Evolutionary conservation across 2,329 filamentous ascomycete genomes (phyloP), one percentile per base, ranked within the genome.

Genomic region (Venturia oleaginea): DNA sequence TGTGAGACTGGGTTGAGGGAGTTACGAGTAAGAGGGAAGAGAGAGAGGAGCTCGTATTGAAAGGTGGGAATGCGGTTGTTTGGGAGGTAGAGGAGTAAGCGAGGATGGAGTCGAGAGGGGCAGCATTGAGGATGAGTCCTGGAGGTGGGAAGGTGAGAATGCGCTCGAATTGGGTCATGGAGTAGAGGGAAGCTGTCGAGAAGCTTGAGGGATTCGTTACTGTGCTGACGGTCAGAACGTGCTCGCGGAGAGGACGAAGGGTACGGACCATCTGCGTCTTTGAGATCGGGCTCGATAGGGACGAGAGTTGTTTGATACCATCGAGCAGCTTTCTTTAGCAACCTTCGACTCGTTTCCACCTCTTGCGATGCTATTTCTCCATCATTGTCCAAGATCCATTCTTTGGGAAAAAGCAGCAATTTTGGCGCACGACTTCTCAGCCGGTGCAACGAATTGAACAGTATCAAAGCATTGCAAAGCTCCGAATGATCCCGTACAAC

Each of bases 391-490:
- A 69, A 68, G 46, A 76, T 66, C 75, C 75, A 76, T 4, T 54
- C 24, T 42, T 70, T 72, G 5, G 79, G 79, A 66, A 82, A 81
- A 66, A 81, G 66, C 38, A 82, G 68, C 5, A 81, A 70, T 60
- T 74, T 72, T 65, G 73, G 74, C 6, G 79, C 79, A 0, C 79
- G 79, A 63, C 76, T 79, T 68, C 75, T 78, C 68, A 77, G 72
- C 43, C 72, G 69, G 57, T 80, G 75, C 46, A 82, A 66, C 42
- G 80, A 79, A 2, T 75, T 76, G 48, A 81, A 75, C 40, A 81
- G 71, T 78, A 81, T 81, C 62, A 82, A 75, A 0, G 79, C 77
- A 51, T 73, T 78, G 71, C 80, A 82, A n/a, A 81, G 72, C 66
- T 79, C 76, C 46, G 76, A 74, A 46, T 79, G 78, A 27, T 74